Evolutionary conservation across 2,329 filamentous ascomycete species (phyloP), one percentile per base, ranked within the genome.

Genomic region (Daldinia sp.): DNA sequence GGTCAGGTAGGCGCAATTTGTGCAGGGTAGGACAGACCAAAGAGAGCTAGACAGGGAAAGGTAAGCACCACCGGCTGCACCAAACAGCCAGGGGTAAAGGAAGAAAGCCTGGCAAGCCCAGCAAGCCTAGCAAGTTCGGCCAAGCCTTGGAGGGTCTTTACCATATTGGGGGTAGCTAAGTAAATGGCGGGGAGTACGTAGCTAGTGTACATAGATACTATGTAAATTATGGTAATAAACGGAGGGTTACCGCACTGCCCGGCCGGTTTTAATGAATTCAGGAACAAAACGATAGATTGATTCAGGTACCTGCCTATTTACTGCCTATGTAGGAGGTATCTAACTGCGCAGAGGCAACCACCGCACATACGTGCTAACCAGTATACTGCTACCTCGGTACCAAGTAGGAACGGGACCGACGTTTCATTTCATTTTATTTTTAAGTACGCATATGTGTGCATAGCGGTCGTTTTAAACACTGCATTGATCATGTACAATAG

Each of bases 231-330:
- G 35, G 35, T 26, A 60, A 59, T 59, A 60, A 65, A 53, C 65
- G 66, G 63, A 65, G 62, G 54, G 60, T 46, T 56, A 48, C 64
- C 62, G 67, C 44, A 65, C 41, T 70, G 50, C 62, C 62, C 64
- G 63, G 48, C 35, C 44, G 33, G 28, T 60, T 68, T 67, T 63
- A 62, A 68, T 68, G 67, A 72, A 68, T 69, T 61, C 68, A 72
- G 72, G 69, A 71, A 74, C 71, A 35, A 63, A 59, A 54, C 30
- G 37, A 39, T 44, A 63, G 46, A 41, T 37, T 60, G 53, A 63
- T 60, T 62, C 28, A 58, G 28, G 41, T 41, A 48, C 57, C 53
- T 65, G n/a, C 33, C 18, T 23, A 23, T 15, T 23, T 55, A 26
- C 6, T n/a, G n/a, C n/a, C n/a, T 39, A 55, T 41, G 39, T 41